phyloP scores from a whole-genome alignment of 2,329 filamentous ascomycete genomes.

The Arachnomyces sp. region DNA sequence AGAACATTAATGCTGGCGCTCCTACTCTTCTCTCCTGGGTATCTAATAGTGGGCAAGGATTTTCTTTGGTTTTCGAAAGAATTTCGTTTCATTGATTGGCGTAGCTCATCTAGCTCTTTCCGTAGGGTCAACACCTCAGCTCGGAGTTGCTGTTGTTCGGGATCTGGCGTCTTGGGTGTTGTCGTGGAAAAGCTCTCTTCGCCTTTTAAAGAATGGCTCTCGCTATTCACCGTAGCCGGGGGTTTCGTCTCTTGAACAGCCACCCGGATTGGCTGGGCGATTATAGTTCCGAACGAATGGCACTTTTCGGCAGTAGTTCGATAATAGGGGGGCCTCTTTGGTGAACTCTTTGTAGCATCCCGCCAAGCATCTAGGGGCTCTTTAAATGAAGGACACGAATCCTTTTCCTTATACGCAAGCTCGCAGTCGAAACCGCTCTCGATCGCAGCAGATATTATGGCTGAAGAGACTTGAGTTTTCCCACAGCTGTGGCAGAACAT shows the following conservation, averaged over 20 bases:
- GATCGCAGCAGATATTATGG: slow-evolving; percentile 28
- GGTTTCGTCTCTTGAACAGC: neutral
- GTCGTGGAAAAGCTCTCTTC: too few relatives aligned
- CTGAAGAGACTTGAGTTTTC: slow-evolving; percentile 21
- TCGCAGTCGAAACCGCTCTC: slow-evolving; percentile 27
- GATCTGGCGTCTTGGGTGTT: too few relatives aligned
- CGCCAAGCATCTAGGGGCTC: slow-evolving; percentile 21
- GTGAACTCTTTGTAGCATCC: slow-evolving; percentile 15
- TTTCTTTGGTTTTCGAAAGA: too few relatives aligned
- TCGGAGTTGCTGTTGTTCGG: too few relatives aligned
- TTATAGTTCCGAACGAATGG: slow-evolving; percentile 23
- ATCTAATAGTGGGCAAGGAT: too few relatives aligned
- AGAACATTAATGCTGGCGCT: too few relatives aligned
- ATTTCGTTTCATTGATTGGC: too few relatives aligned
- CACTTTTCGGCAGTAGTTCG: slow-evolving; percentile 25
- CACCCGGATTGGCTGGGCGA: slow-evolving; percentile 19
- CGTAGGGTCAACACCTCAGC: too few relatives aligned
- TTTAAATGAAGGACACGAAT: slow-evolving; percentile 16
- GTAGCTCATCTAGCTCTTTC: too few relatives aligned
- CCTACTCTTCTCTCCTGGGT: too few relatives aligned
- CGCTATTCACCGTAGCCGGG: too few relatives aligned
- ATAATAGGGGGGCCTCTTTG: slow-evolving; percentile 11
- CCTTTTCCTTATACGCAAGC: slow-evolving; percentile 19
- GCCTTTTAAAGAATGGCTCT: too few relatives aligned
- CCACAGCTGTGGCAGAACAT: slow-evolving; percentile 30